phyloP scores from a whole-genome alignment of 352 stramenopile genomes.

The Phytopythium mirpurense region DNA sequence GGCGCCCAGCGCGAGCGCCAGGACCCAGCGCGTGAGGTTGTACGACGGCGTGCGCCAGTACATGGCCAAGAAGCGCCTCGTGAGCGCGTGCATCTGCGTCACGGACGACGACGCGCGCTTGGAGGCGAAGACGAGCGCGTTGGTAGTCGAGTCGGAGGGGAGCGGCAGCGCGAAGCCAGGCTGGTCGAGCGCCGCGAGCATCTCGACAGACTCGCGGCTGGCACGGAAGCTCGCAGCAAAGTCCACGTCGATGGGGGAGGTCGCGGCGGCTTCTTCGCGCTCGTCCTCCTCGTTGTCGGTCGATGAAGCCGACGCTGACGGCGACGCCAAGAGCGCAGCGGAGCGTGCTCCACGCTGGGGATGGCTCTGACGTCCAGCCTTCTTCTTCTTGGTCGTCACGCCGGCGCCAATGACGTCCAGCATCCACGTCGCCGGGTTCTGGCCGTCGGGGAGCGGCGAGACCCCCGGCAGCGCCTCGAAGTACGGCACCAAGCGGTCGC shows the following conservation, averaged over 20 bases:
- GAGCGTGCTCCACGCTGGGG: no score
- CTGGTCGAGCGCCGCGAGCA: conserved; percentile 3
- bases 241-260: conserved; percentile 1
- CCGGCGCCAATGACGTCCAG: conserved; percentile 30
- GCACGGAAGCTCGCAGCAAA: conserved; percentile 15
- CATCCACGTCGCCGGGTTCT: conserved; percentile 76
- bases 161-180: no score
- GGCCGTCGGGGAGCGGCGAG: conserved; percentile 21
- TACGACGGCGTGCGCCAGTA: conserved; percentile 82
- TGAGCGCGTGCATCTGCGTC: conserved; percentile 5
- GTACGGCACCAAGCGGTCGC: conserved; percentile 21
- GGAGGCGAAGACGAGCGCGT: conserved; percentile 9
- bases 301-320: no score
- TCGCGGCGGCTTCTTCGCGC: conserved; percentile 2
- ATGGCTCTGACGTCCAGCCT: no score
- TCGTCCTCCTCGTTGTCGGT: neutral
- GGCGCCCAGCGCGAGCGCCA: conserved; percentile 45
- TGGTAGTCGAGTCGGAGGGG: no score
- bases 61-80: conserved; percentile 12
- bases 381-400: neutral
- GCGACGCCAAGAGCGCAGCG: no score
- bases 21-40: conserved; percentile 51
- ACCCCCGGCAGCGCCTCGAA: conserved; percentile 23
- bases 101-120: conserved; percentile 12
- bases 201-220: conserved; percentile 7